phyloP scores from a whole-genome alignment of 345 rosid species.

The Gossypium arboreum region DNA sequence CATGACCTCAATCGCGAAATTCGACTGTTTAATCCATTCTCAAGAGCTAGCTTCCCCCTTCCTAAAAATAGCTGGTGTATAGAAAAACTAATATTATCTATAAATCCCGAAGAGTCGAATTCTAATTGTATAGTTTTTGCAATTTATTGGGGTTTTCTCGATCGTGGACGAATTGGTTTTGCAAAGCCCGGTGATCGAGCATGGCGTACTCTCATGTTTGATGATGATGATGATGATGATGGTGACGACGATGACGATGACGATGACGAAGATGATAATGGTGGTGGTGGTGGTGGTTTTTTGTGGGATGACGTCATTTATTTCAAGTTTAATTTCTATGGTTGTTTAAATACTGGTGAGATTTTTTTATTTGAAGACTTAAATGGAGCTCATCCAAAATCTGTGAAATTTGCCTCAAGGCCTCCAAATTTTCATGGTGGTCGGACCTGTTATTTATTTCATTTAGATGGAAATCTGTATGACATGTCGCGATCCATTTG shows the following conservation, averaged over 20 bases:
- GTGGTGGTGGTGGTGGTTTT: no score
- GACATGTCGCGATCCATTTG: background rate
- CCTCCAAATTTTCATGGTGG: background rate
- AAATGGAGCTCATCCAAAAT: background rate
- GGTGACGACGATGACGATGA: no score
- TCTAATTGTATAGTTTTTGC: background rate
- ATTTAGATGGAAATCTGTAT: background rate
- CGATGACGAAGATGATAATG: no score
- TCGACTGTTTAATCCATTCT: background rate
- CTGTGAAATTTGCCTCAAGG: background rate
- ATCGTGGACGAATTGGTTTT: background rate
- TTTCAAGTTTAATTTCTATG: background rate
- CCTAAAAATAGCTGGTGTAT: background rate
- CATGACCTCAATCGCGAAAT: background rate
- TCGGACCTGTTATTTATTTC: background rate
- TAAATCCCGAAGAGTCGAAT: background rate
- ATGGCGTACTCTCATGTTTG: background rate
- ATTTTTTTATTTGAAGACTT: background rate
- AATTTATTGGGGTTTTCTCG: background rate
- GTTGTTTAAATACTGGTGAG: background rate
- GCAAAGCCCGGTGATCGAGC: background rate
- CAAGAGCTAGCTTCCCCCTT: background rate
- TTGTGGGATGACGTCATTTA: background rate
- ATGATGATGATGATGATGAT: background rate
- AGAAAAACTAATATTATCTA: background rate